Conservation (phyloP, 345 rosid genomes). For the Excoecaria cochinchinensis region DNA sequence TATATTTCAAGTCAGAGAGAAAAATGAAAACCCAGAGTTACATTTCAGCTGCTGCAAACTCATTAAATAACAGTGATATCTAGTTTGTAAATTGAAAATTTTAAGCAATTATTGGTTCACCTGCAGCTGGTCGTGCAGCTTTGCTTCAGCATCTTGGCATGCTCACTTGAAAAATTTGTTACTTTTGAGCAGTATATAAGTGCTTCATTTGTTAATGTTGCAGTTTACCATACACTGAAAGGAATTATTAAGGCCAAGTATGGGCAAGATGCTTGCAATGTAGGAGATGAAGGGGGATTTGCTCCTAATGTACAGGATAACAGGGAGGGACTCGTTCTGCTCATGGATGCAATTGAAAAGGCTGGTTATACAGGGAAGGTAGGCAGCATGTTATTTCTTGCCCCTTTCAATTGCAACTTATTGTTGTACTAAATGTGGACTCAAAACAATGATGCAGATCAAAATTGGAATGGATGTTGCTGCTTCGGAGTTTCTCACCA, state of each 20-base stretch:
- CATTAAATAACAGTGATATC: not conserved
- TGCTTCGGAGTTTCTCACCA: slow-evolving; percentile 87
- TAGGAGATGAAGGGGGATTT: slow-evolving; percentile 98
- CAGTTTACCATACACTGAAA: slow-evolving; percentile 87
- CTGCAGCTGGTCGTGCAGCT: not conserved
- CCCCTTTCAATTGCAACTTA: slow-evolving; percentile 6
- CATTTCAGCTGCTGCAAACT: not conserved
- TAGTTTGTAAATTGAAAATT: not conserved
- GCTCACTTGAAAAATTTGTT: not conserved
- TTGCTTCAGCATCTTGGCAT: not conserved
- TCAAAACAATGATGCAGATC: slow-evolving; percentile 51
- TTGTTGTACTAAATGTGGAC: not conserved
- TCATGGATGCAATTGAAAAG: slow-evolving; percentile 90
- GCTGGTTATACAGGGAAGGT: slow-evolving; percentile 97
- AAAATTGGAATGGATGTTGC: slow-evolving; percentile 99
- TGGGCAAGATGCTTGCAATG: slow-evolving; percentile 99
- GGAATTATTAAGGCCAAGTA: slow-evolving; percentile 86
- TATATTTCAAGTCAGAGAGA: not conserved
- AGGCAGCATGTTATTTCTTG: slow-evolving; percentile 3
- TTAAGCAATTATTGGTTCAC: not conserved
- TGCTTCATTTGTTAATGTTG: not conserved
- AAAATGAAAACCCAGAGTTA: not conserved
- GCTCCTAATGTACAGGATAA: slow-evolving; percentile 99
- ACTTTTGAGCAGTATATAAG: not conserved
- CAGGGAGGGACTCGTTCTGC: slow-evolving; percentile 92